A percentile compares a stretch with the other conserved stretches of the same genome.
Conservation (phyloP, 2,329 filamentous ascomycete genomes). For the Camptophora hylomeconis region DNA sequence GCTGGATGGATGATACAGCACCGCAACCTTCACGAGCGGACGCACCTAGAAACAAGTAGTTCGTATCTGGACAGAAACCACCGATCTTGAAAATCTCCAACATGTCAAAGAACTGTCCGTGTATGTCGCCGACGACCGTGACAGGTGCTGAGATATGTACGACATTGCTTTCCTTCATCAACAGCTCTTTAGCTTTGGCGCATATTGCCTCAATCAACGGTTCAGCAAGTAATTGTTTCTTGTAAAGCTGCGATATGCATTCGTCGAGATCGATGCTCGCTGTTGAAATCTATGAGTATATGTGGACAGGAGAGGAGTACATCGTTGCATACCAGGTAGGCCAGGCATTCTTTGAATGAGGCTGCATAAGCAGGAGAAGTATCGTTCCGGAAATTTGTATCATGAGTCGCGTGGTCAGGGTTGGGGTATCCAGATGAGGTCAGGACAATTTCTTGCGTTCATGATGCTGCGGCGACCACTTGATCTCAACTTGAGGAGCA, state of each 20-base stretch:
- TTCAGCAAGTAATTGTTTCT: slow-evolving; percentile 91
- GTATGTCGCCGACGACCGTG: slow-evolving; percentile 95
- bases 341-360: too few relatives aligned
- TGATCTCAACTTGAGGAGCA: too few relatives aligned
- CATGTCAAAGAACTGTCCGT: slow-evolving; percentile 97
- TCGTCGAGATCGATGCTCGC: slow-evolving; percentile 96
- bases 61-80: slow-evolving; percentile 92
- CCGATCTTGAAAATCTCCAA: slow-evolving; percentile 99
- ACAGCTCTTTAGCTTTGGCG: slow-evolving; percentile 93
- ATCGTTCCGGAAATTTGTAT: too few relatives aligned
- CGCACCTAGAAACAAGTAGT: slow-evolving; percentile 89
- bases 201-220: slow-evolving; percentile 98
- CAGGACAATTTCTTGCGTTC: too few relatives aligned
- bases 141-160: slow-evolving; percentile 92
- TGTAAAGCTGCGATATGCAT: slow-evolving; percentile 93
- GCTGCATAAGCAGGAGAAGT: too few relatives aligned
- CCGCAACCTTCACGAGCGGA: slow-evolving; percentile 1
- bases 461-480: too few relatives aligned
- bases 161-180: slow-evolving; percentile 99
- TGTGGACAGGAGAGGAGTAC: slow-evolving; percentile 4
- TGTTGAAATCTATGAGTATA: slow-evolving; percentile 25
- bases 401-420: too few relatives aligned
- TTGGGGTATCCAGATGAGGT: too few relatives aligned
- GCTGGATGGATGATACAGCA: slow-evolving; percentile 3
- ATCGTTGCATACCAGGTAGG: slow-evolving; percentile 12